Evolutionary conservation across 2,329 filamentous ascomycete genomes (phyloP), one percentile per base, ranked within the genome.

Genomic region (Ceratocystis albifundus): DNA sequence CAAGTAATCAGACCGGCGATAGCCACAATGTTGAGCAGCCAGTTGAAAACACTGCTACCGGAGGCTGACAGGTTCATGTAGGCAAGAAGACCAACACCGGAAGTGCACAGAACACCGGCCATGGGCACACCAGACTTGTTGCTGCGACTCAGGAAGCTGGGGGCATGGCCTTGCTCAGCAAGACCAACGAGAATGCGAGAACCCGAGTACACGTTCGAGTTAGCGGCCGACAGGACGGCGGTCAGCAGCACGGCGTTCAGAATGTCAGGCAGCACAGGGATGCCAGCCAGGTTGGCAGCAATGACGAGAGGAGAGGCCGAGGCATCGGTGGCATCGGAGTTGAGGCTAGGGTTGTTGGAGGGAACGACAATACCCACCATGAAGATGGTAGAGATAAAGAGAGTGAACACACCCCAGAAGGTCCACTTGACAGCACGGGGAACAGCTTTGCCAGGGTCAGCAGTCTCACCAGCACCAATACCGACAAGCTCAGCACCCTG

Each of bases 171-270:
- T 65, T 86, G 84, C 53, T 84, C 77, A 44, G 86, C 85, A 12
- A 90, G 79, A 8, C 83, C 84, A 69, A 89, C 80, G 45, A 90
- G 78, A 50, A 88, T 85, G 28, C 87, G 84, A 67, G 83, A 86
- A 68, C 84, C 85, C 53, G 86, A 88, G 76, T 89, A 90, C 68
- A 91, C 81, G 75, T 89, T 89, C 15, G 87, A 88, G 76, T 88
- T 90, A 68, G 87, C 89, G 4, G 89, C 88, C 0, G 88, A 89
- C 70, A 90, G 84, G 6, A 91, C 89, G 2, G 88, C 88, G 0
- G 88, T 89, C 25, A 93, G 79, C 8, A 93, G 82, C 6, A 90
- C 85, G 17, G 84, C 88, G 74, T 93, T 93, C 79, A 93, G 85
- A 72, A 92, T 85, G 70, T 83, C 78, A 4, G 84, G 82, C 3